Evolutionary conservation across 1,139 yeast species (phyloP).

Genomic region (Saccharomyces hybrid): DNA sequence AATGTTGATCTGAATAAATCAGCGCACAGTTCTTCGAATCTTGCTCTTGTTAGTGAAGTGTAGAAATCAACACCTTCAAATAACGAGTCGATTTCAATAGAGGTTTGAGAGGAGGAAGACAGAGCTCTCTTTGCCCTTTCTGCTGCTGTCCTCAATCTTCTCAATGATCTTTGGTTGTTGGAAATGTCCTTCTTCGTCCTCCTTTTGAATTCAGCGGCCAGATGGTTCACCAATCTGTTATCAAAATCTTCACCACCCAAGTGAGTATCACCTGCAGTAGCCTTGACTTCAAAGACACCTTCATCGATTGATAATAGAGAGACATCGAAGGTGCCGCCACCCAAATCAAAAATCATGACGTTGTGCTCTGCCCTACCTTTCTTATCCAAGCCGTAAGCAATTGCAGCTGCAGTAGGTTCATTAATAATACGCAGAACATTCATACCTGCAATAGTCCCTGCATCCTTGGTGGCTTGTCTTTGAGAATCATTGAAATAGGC

Average conservation of each 20-base stretch:
- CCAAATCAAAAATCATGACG: slow-evolving; percentile 85
- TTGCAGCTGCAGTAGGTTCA: slow-evolving; percentile 97
- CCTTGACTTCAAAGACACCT: slow-evolving; percentile 92
- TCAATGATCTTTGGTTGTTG: slow-evolving; percentile 65
- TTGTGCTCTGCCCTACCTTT: slow-evolving; percentile 73
- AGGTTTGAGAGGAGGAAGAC: slow-evolving; percentile 73
- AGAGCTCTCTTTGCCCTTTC: slow-evolving; percentile 84
- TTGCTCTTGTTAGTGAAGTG: slow-evolving; percentile 74
- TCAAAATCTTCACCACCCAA: slow-evolving; percentile 94
- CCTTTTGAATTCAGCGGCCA: slow-evolving; percentile 72
- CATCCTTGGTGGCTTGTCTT: slow-evolving; percentile 96
- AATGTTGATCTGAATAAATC: slow-evolving; percentile 72
- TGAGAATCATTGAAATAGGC: slow-evolving; percentile 97
- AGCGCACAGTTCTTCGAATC: slow-evolving; percentile 79
- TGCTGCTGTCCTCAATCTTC: slow-evolving; percentile 81
- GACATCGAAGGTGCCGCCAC: slow-evolving; percentile 98
- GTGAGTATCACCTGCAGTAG: slow-evolving; percentile 97
- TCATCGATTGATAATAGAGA: slow-evolving; percentile 85
- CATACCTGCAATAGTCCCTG: slow-evolving; percentile 91
- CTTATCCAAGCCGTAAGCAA: slow-evolving; percentile 91
- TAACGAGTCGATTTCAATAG: slow-evolving; percentile 74
- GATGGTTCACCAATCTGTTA: slow-evolving; percentile 64
- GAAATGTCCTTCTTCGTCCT: slow-evolving; percentile 67
- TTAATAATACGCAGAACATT: slow-evolving; percentile 89
- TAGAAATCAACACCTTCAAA: slow-evolving; percentile 73